These are phyloP conservation scores for Primulina eburnea DNA, from an alignment of 257 asterid genomes.

Conservation along the genomic window DNA sequence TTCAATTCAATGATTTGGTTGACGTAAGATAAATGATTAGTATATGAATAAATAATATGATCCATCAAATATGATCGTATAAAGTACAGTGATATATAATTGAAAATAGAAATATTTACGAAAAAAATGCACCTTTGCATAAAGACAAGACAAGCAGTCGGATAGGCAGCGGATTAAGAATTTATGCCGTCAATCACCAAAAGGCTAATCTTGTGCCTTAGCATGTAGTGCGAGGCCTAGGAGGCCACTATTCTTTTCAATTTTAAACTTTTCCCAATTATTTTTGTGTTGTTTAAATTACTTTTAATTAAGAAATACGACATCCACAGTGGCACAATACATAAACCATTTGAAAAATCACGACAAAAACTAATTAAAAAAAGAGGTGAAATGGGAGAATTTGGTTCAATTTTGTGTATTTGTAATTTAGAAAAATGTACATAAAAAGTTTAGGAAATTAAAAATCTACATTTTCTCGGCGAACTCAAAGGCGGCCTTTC, in stretches of 20 bases:
- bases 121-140: not conserved
- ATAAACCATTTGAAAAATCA: not conserved
- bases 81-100: no score
- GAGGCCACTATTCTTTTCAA: no score
- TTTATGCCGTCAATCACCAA: conserved; percentile 9
- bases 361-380: no score
- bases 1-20: no score
- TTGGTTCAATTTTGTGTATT: conserved; percentile 16
- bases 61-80: no score
- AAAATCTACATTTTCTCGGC: conserved; percentile 5
- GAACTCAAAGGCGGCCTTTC: conserved; percentile 24
- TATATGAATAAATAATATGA: no score
- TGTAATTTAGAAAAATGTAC: conserved; percentile 23
- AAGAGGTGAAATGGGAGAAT: not conserved
- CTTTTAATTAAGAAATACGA: no score
- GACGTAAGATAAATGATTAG: no score
- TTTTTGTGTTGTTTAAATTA: no score
- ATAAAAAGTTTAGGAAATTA: not conserved
- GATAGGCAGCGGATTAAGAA: not conserved
- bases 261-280: no score
- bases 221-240: not conserved
- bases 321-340: no score
- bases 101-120: no score
- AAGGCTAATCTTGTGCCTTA: conserved; percentile 30
- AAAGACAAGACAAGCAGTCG: not conserved